Evolutionary conservation across 2,329 filamentous ascomycete species (phyloP), one percentile per base, ranked within the genome.

Genomic region (Colletotrichum camelliae): DNA sequence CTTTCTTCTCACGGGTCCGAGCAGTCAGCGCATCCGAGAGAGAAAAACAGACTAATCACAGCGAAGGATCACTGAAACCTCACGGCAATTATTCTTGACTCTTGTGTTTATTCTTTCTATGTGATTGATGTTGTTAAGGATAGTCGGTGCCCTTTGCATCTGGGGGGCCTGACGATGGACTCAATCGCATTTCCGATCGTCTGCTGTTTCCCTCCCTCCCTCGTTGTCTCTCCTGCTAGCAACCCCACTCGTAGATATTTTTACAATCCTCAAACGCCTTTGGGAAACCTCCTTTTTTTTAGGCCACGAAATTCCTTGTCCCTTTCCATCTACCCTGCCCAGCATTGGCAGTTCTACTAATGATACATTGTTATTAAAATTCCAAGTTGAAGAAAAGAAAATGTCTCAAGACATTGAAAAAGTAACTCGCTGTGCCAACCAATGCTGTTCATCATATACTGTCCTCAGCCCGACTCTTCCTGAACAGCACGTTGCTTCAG

Each of bases 331-430:
- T 10, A 33, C 33, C 27, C 65, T 52, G 24, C 70, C 65, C 31
- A n/a, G 55, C 6, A 65, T 48, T 18, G n/a, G 65, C 70, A 75
- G 31, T 52, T 57, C 52, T 33, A 9, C 29, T 73, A 73, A 60
- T 74, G 48, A 60, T 76, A 65, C 48, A 74, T 8, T 18, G 52
- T 37, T 60, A 74, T 74, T 73, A 48, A 39, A 70, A 39, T 64
- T 55, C 16, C 16, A 52, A 21, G 52, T 29, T 16, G 24, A 48
- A n/a, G 24, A n/a, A 66, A 66, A 39, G n/a, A 57, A 18, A 57
- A 35, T 57, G 33, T 21, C 27, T 70, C 67, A 48, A 62, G 35
- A 16, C 58, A 37, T 62, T 31, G 57, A 39, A 35, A 24, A 16
- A 15, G 27, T 62, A 64, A 37, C 27, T 65, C 73, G 70, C 70